Base-by-base conservation (phyloP, 768 basidiomycete genomes). In the Aureoboletus auriporus region DNA sequence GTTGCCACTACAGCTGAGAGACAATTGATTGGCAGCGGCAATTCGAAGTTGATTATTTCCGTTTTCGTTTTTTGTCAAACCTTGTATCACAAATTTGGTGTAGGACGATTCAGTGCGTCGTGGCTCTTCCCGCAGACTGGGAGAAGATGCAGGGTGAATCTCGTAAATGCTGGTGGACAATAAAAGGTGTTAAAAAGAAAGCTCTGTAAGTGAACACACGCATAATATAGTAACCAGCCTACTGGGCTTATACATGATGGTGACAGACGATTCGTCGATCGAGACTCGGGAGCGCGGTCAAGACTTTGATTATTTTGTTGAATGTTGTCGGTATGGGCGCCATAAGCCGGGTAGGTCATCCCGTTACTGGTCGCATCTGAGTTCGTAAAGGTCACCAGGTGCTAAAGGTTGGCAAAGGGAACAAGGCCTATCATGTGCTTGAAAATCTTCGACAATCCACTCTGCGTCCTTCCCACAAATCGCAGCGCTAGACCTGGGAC, bases 391-490 rank as follows among this genome's bases (percentile, higher is more conserved):
- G 38, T 39, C 20, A 39, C 38, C 23, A 39, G 26, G n/a, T n/a
- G n/a, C n/a, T n/a, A n/a, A n/a, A n/a, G n/a, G 38, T 39, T 38
- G 44, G 44, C 44, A 27, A 44, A 36, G 14, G 35, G 35, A n/a
- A 20, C 35, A 16, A 34, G 27, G 17, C 34, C 12, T 7, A 4
- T n/a, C 5, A 6, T 13, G 12, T 9, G 10, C 10, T 36, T n/a
- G 27, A n/a, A 27, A 44, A 44, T 44, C 44, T 8, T 44, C 44
- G 35, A 44, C 44, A 6, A 44, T 44, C 44, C 44, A 44, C 44
- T n/a, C n/a, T 35, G 44, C 35, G 17, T 35, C 37, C n/a, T 37
- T 23, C 14, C 23, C 31, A 10, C 44, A 44, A 27, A 44, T 23
- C 8, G 44, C 8, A 3, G 20, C 6, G 14, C 26, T 5, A 16